Evolutionary conservation across 768 basidiomycete genomes (phyloP), one percentile per base, ranked within the genome.

Genomic region (Boletales sp.): DNA sequence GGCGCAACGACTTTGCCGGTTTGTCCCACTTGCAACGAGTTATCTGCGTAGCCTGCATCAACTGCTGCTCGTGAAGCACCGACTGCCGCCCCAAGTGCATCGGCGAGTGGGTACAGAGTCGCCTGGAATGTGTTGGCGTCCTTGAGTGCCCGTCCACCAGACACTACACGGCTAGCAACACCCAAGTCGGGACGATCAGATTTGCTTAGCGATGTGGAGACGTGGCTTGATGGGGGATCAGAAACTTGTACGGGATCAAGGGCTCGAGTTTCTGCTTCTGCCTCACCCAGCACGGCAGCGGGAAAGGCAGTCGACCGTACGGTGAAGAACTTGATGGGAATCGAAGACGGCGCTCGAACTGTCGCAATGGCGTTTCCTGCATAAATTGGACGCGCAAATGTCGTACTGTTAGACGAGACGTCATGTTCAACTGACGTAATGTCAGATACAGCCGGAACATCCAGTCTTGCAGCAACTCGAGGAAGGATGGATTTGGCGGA

Each of bases 1-100:
- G 96, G 95, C 3, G 96, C 95, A 38, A 98, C 94, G 33, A 99
- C 89, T 71, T 98, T 98, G 48, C 96, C 96, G 0, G 96, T 99
- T 74, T 99, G 96, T 19, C 96, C 96, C n/a, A 99, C 96, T 70
- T 99, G 96, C 44, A 97, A 65, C 5, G 91, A 94, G 71, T 98
- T 98, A 69, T 98, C 96, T 28, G 92, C 93, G 62, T 98, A 98
- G 1, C 96, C 96, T 25, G 94, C 91, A 67, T 99, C 96, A 15
- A 99, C 96, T 4, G 96, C 96, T 6, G 96, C 96, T 47, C 96
- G 84, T 17, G 91, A 94, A n/a, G 96, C 96, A 51, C 96, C 96
- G 52, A 99, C 90, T 28, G 95, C 95, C 9, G 96, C 96, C 36
- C 91, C 92, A 18, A 99, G 77, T 2, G 78, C 84, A 64, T 98